Conservation (phyloP, 805 yeast species). For the Starmerella sirachaensis region DNA sequence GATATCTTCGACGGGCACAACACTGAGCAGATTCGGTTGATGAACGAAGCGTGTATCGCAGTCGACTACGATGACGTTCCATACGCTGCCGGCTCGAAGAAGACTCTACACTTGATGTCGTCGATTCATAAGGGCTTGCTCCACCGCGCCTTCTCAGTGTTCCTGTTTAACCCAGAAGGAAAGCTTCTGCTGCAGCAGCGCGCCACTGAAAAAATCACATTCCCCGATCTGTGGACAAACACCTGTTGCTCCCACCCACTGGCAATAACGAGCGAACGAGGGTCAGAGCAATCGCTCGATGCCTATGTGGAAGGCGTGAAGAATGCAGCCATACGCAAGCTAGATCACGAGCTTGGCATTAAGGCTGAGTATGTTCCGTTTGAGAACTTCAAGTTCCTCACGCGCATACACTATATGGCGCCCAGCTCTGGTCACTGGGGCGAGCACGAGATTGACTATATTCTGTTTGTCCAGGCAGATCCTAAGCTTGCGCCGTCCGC, state of each 20-base stretch:
- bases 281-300: slow-evolving; percentile 37
- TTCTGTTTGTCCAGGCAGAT: slow-evolving; percentile 56
- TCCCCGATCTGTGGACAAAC: slow-evolving; percentile 95
- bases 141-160: slow-evolving; percentile 95
- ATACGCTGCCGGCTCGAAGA: slow-evolving; percentile 88
- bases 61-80: slow-evolving; percentile 79
- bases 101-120: slow-evolving; percentile 67
- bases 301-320: slow-evolving; percentile 67
- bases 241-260: slow-evolving; percentile 98
- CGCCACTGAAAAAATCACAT: slow-evolving; percentile 92
- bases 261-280: slow-evolving; percentile 71
- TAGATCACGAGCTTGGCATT: slow-evolving; percentile 89
- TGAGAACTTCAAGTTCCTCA: slow-evolving; percentile 65
- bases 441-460: slow-evolving; percentile 95
- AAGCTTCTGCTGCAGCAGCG: slow-evolving; percentile 83
- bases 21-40: slow-evolving; percentile 81
- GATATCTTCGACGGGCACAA: slow-evolving; percentile 73
- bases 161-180: slow-evolving; percentile 66
- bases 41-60: slow-evolving; percentile 95
- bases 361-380: slow-evolving; percentile 44
- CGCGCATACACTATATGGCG: slow-evolving; percentile 91
- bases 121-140: slow-evolving; percentile 77
- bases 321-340: slow-evolving; percentile 81
- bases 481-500: slow-evolving; percentile 43
- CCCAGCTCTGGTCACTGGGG: slow-evolving; percentile 78